A percentile compares a stretch with the other conserved stretches of the same genome.
Evolutionary conservation across 352 stramenopile species (phyloP).

Genomic region (Lagenidium giganteum): DNA sequence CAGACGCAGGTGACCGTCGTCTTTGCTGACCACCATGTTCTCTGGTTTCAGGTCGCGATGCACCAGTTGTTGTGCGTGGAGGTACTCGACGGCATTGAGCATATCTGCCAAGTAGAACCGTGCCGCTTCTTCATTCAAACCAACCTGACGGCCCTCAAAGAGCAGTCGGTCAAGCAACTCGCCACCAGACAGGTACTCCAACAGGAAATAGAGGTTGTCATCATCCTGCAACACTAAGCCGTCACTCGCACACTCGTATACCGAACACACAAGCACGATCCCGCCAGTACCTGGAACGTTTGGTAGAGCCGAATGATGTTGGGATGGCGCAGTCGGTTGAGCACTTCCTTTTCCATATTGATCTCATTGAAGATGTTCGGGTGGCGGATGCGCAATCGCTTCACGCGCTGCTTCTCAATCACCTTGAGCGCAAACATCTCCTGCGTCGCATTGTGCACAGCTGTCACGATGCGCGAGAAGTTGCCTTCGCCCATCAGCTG

Average conservation of each 20-base stretch:
- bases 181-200: conserved; percentile 87
- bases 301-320: conserved; percentile 93
- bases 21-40: conserved; percentile 87
- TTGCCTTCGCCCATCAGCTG: conserved; percentile 80
- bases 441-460: conserved; percentile 81
- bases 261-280: neutral
- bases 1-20: conserved; percentile 48
- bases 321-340: conserved; percentile 77
- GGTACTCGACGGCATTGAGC: conserved; percentile 87
- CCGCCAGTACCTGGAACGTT: conserved; percentile 93
- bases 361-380: conserved; percentile 98
- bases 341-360: conserved; percentile 93
- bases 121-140: conserved; percentile 62
- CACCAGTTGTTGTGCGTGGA: conserved; percentile 88
- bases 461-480: conserved; percentile 90
- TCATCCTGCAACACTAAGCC: conserved; percentile 46
- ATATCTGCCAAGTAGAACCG: conserved; percentile 79
- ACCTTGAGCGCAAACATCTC: conserved; percentile 95
- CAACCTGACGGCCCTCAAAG: conserved; percentile 54
- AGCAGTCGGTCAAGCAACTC: conserved; percentile 91
- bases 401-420: conserved; percentile 83
- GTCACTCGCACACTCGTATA: neutral
- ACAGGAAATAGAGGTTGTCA: conserved; percentile 91
- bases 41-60: conserved; percentile 92
- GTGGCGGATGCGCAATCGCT: conserved; percentile 83